phyloP scores from a whole-genome alignment of 352 stramenopile genomes.

The Globisporangium cystogenes region DNA sequence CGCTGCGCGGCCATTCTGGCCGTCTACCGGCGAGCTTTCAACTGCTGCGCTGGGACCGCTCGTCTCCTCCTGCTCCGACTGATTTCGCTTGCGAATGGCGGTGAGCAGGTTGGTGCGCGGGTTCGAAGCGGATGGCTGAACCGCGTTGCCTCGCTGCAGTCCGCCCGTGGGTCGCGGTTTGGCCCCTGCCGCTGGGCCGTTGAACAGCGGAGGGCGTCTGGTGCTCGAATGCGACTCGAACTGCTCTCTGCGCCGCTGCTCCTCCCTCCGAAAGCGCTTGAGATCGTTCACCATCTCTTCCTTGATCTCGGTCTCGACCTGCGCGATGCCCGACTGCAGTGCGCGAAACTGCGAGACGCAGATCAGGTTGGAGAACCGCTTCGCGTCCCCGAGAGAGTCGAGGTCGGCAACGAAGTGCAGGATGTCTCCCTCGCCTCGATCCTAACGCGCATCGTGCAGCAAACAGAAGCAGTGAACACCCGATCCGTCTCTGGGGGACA shows the following conservation, averaged over 20 bases:
- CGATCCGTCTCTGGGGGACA: not conserved
- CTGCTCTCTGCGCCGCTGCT: constrained; percentile 26
- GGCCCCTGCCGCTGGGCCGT: not conserved
- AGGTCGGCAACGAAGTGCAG: constrained; percentile 66
- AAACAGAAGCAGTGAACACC: not conserved
- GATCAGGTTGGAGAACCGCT: constrained; percentile 64
- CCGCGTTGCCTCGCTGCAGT: not conserved
- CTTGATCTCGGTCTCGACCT: constrained; percentile 64
- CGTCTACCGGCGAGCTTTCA: not conserved
- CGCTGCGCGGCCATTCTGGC: not conserved
- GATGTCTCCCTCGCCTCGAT: constrained; percentile 66
- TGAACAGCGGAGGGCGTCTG: constrained; percentile 8
- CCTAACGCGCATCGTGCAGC: constrained; percentile 19
- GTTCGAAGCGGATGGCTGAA: not conserved
- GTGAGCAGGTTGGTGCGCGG: constrained; percentile 22
- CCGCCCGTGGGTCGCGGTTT: not conserved
- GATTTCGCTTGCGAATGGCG: constrained; percentile 22
- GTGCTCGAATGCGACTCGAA: constrained; percentile 17
- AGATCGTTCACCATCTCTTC: constrained; percentile 61
- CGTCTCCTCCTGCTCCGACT: not conserved
- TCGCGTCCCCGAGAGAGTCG: constrained; percentile 38
- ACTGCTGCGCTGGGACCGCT: not conserved
- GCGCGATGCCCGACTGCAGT: constrained; percentile 41
- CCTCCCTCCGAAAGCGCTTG: constrained; percentile 43
- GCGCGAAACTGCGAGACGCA: constrained; percentile 48